Base-by-base conservation (phyloP, 768 basidiomycete genomes). In the Lactarius vividus region DNA sequence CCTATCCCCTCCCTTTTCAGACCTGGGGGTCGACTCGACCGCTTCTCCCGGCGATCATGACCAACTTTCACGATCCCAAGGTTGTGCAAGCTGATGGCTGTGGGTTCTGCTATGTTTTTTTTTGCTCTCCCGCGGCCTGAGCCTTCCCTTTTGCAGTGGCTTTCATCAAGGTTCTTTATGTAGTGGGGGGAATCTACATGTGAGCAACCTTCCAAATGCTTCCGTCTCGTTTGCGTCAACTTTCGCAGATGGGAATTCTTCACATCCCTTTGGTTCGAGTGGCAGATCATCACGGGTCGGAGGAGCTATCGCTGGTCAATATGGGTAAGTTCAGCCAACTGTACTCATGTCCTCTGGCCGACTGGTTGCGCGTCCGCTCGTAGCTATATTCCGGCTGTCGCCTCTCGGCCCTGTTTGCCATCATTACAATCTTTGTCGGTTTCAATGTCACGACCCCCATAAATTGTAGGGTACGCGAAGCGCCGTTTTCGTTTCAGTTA, bases 351-450 rank as follows among this genome's bases (percentile, higher is more conserved):
- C n/a, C n/a, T n/a, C n/a, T n/a, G n/a, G n/a, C n/a, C n/a, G n/a
- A n/a, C n/a, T n/a, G n/a, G n/a, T 44, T 28, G 11, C 8, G 31
- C 10, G 9, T 16, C 4, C 31, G 6, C 28, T n/a, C 44, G 33
- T 28, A 68, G 67, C 31, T 68, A 29, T 68, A 68, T 11, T 61
- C 63, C 28, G 64, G 67, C 7, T 68, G 67, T 57, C 67, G 67
- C 16, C 53, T 65, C 29, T 11, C 63, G 23, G 64, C 59, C 4
- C 63, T 68, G 11, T 2, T 65, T 29, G 59, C 67, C 29, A n/a
- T 68, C 13, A 53, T 68, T 31, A 15, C 39, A 26, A 57, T 68
- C 26, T 65, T 65, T 7, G 29, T 65, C 20, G 67, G 67, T n/a
- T 68, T 68, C 46, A 59, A 68, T 37, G 10, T 58, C 20, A 44